Percentiles rank a stretch among this genome's conserved stretches.
Evolutionary conservation across 345 rosid species (phyloP).

Genomic region (Anastatica hierochuntica): DNA sequence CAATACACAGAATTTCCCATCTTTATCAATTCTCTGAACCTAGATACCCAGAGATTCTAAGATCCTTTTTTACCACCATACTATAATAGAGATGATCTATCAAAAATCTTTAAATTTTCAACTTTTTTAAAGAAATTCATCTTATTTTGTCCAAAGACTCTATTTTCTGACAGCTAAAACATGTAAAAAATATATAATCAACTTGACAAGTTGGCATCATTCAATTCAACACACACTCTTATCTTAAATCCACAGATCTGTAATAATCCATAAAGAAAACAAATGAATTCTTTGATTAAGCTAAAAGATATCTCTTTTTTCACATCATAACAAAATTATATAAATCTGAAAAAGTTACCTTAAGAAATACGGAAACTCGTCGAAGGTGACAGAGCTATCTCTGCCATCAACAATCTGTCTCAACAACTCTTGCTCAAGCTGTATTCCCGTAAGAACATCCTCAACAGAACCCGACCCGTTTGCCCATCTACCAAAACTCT

Average conservation of each 20-base stretch:
- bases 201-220: slow-evolving; percentile 16
- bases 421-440: slow-evolving; percentile 76
- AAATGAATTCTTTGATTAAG: neutral
- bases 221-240: slow-evolving; percentile 16
- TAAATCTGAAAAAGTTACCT: slow-evolving; percentile 33
- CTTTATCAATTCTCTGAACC: slow-evolving; percentile 8
- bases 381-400: slow-evolving; percentile 45
- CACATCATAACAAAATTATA: neutral
- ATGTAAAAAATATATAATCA: neutral
- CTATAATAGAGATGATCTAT: too few relatives aligned
- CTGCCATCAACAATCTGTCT: slow-evolving; percentile 64
- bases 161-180: slow-evolving; percentile 7
- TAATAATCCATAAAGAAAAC: neutral
- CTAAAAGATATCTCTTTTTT: neutral
- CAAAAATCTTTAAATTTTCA: neutral
- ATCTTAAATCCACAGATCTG: slow-evolving; percentile 19
- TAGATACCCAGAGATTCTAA: neutral
- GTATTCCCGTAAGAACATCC: slow-evolving; percentile 46
- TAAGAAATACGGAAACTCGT: slow-evolving; percentile 23
- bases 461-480: slow-evolving; percentile 29
- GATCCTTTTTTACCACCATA: too few relatives aligned
- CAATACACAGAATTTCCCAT: slow-evolving; percentile 4
- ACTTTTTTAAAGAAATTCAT: neutral
- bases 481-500: slow-evolving; percentile 49
- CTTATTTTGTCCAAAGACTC: neutral